Evolutionary conservation across 768 basidiomycete genomes (phyloP).

Genomic region (Suillus paluster): DNA sequence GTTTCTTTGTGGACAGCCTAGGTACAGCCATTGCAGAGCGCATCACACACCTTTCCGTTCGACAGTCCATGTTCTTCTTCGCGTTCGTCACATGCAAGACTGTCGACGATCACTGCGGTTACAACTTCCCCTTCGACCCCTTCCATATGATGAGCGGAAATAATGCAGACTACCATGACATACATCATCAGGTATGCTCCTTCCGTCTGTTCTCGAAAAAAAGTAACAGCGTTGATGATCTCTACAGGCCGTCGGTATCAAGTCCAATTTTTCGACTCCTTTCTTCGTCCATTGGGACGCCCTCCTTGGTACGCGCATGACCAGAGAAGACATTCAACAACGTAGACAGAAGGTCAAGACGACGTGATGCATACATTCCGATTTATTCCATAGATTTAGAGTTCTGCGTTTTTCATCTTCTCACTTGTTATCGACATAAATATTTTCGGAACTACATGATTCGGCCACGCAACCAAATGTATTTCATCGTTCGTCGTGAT

Average conservation of each 20-base stretch:
- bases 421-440: background rate
- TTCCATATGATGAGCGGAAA: conserved; percentile 83
- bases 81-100: conserved; percentile 85
- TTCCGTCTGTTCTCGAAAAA: background rate
- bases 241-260: conserved; percentile 67
- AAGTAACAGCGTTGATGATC: background rate
- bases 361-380: conserved; percentile 12
- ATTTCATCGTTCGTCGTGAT: background rate
- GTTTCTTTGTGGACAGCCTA: conserved; percentile 84
- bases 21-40: conserved; percentile 81
- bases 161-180: conserved; percentile 97
- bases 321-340: conserved; percentile 59
- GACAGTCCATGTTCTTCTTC: conserved; percentile 88
- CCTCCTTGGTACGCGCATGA: conserved; percentile 81
- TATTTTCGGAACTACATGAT: background rate
- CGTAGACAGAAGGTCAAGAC: conserved; percentile 41
- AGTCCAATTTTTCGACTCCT: conserved; percentile 91
- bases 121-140: conserved; percentile 88
- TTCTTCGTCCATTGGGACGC: conserved; percentile 94
- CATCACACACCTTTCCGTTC: conserved; percentile 66
- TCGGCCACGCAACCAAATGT: background rate
- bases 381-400: background rate
- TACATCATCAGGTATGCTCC: conserved; percentile 82
- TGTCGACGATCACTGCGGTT: conserved; percentile 96
- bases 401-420: background rate